These are phyloP conservation scores for Inga laurina DNA, from an alignment of 306 rosid genomes.

Conservation along the genomic window DNA sequence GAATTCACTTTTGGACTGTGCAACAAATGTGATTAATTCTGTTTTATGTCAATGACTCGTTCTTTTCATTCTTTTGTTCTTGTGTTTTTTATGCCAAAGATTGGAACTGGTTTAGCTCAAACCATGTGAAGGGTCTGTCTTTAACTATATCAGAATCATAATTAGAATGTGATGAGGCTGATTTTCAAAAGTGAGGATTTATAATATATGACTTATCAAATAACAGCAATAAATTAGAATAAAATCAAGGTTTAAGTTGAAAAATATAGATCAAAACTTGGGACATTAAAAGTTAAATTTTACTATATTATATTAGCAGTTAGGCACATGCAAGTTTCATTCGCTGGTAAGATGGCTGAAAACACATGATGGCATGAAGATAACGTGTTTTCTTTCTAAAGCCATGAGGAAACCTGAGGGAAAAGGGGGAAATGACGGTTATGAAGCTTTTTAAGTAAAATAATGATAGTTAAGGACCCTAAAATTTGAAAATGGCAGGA, in stretches of 20 bases:
- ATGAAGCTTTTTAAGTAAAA: background rate
- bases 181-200: background rate
- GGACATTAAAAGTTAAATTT: background rate
- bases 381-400: background rate
- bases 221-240: background rate
- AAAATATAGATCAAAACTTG: background rate
- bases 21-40: background rate
- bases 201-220: background rate
- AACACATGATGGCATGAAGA: background rate
- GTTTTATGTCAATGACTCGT: background rate
- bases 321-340: background rate
- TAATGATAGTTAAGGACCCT: background rate
- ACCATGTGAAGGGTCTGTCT: background rate
- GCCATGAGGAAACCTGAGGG: background rate
- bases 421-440: background rate
- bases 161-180: background rate
- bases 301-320: background rate
- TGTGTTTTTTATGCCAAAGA: background rate
- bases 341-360: background rate
- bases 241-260: background rate
- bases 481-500: background rate
- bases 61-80: background rate
- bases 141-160: background rate
- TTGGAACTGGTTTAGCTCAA: background rate
- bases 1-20: slow-evolving; percentile 20